A percentile compares a stretch with the other conserved stretches of the same genome.
Conservation (phyloP, 2,329 filamentous ascomycete species). For the Trichoderma harzianum region DNA sequence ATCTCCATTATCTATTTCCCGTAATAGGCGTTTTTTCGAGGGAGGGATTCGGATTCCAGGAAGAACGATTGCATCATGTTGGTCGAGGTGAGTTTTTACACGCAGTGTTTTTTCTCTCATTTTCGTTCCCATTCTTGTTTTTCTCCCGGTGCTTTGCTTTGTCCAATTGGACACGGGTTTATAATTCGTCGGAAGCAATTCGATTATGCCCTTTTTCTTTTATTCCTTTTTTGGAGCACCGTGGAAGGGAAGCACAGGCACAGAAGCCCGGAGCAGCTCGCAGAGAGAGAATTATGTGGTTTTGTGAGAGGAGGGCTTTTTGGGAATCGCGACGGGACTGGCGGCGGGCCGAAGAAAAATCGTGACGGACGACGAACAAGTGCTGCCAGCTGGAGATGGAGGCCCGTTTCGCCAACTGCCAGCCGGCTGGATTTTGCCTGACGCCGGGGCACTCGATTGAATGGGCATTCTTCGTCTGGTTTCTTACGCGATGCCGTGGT, state of each 20-base stretch:
- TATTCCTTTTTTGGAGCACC: not conserved
- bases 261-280: not conserved
- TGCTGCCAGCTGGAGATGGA: constrained; percentile 13
- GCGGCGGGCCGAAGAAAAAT: not conserved
- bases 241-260: not conserved
- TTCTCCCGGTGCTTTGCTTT: not conserved
- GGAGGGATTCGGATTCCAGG: not conserved
- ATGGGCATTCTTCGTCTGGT: not conserved
- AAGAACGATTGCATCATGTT: constrained; percentile 27
- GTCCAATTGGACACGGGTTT: constrained; percentile 2
- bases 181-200: not conserved
- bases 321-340: not conserved
- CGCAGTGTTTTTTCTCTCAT: not conserved
- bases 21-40: not conserved
- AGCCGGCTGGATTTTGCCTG: constrained; percentile 4
- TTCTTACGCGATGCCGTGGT: not conserved
- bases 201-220: not conserved
- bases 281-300: not conserved
- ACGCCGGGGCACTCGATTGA: not conserved
- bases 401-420: not conserved
- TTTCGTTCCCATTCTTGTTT: not conserved
- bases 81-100: constrained; percentile 35
- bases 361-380: not conserved
- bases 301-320: not conserved
- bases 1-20: constrained; percentile 5